Conservation (phyloP, 441 rosid species). For the Gossypium lobatum region DNA sequence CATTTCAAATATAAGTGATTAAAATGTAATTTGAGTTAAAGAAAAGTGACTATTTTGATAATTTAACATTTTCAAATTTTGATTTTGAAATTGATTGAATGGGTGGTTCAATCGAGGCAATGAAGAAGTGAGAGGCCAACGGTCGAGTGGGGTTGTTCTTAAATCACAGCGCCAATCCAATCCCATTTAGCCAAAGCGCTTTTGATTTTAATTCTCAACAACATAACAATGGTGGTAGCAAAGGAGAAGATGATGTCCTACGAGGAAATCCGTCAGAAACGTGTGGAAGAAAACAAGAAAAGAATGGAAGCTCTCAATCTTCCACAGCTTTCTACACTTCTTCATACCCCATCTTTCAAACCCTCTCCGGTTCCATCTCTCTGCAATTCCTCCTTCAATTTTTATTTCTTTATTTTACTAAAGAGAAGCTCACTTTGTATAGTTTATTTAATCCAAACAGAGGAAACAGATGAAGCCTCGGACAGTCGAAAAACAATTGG, state of each 20-base stretch:
- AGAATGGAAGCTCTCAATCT: conserved; percentile 71
- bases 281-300: conserved; percentile 67
- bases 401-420: neutral
- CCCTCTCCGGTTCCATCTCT: conserved; percentile 34
- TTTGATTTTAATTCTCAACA: neutral
- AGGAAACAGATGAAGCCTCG: conserved; percentile 33
- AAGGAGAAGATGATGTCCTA: conserved; percentile 22
- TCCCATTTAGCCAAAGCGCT: neutral
- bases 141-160: conserved; percentile 16
- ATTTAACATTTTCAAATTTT: neutral
- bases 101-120: neutral
- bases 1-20: too few relatives aligned
- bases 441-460: conserved; percentile 22
- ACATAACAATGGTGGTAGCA: conserved; percentile 31
- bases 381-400: neutral
- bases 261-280: conserved; percentile 46
- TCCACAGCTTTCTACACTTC: conserved; percentile 43
- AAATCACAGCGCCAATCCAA: neutral
- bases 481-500: conserved; percentile 33
- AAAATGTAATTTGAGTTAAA: too few relatives aligned
- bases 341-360: conserved; percentile 29
- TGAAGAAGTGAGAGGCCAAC: conserved; percentile 17
- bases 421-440: neutral
- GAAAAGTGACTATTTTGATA: too few relatives aligned
- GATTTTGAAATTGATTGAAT: neutral